Evolutionary conservation across 2,329 filamentous ascomycete genomes (phyloP).

Genomic region (Colletotrichum magnum): DNA sequence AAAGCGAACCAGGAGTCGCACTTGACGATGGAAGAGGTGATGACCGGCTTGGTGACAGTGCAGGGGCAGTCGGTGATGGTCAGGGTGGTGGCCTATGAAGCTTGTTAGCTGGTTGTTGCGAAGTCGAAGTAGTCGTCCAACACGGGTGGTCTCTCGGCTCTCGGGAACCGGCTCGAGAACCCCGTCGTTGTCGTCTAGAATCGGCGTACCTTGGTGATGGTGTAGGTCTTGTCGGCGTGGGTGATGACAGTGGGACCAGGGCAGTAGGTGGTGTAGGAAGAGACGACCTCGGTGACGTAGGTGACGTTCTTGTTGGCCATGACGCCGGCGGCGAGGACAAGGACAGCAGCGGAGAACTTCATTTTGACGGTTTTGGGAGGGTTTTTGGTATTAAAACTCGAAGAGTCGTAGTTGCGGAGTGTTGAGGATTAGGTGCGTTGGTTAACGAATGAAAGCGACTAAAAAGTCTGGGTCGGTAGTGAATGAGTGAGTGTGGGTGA

Average conservation of each 20-base stretch:
- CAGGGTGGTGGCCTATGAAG: constrained; percentile 71
- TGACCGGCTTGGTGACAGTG: constrained; percentile 74
- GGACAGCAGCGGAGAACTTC: constrained; percentile 72
- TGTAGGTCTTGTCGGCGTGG: constrained; percentile 77
- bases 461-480: constrained; percentile 64
- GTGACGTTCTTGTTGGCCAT: constrained; percentile 60
- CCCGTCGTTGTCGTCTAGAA: not conserved
- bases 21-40: constrained; percentile 64
- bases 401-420: constrained; percentile 48
- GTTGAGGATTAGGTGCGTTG: constrained; percentile 49
- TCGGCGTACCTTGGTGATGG: constrained; percentile 62
- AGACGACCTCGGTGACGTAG: constrained; percentile 77
- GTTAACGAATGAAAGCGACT: constrained; percentile 73
- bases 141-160: constrained; percentile 51
- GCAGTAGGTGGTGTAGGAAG: constrained; percentile 80
- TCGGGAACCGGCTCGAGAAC: constrained; percentile 34
- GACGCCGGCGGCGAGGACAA: constrained; percentile 66
- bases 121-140: not conserved
- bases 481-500: constrained; percentile 64
- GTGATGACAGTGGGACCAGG: constrained; percentile 75
- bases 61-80: constrained; percentile 82
- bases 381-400: constrained; percentile 48
- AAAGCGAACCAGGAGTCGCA: constrained; percentile 66
- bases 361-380: constrained; percentile 70
- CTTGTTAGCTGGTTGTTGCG: constrained; percentile 47